Conservation (phyloP, 306 rosid species). For the Fagus sylvatica region DNA sequence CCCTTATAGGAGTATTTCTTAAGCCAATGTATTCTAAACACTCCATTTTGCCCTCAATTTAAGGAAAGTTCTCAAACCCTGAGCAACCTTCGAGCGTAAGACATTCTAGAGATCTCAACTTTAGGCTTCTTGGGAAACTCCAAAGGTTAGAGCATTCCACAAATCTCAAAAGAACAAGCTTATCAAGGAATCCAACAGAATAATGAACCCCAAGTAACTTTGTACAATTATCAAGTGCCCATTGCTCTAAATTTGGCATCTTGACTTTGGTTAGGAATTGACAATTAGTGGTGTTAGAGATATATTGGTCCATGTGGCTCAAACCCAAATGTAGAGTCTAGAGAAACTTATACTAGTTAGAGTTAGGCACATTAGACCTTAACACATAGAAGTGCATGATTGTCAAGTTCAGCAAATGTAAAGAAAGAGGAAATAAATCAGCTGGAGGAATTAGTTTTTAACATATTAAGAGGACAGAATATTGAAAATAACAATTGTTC, state of each 20-base stretch:
- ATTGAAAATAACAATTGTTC: neutral
- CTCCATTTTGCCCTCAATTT: neutral
- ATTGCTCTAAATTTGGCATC: neutral
- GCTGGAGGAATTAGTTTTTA: neutral
- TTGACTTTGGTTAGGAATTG: neutral
- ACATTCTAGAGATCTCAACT: neutral
- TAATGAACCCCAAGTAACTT: neutral
- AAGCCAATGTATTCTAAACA: no score
- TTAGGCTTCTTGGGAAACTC: no score
- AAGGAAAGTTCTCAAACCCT: neutral
- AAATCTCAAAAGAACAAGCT: no score
- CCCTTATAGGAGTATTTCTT: no score
- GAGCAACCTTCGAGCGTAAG: neutral
- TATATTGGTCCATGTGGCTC: no score
- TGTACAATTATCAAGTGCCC: neutral
- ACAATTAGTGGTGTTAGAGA: no score
- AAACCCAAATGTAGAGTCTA: no score
- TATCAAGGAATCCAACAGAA: no score
- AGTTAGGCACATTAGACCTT: no score
- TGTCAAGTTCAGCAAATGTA: neutral
- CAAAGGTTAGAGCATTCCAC: no score
- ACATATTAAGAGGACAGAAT: neutral
- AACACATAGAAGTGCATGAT: neutral
- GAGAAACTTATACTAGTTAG: no score
- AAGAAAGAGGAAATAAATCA: neutral